phyloP scores from a whole-genome alignment of 2,329 filamentous ascomycete species.

The Clarireedia monteithiana region DNA sequence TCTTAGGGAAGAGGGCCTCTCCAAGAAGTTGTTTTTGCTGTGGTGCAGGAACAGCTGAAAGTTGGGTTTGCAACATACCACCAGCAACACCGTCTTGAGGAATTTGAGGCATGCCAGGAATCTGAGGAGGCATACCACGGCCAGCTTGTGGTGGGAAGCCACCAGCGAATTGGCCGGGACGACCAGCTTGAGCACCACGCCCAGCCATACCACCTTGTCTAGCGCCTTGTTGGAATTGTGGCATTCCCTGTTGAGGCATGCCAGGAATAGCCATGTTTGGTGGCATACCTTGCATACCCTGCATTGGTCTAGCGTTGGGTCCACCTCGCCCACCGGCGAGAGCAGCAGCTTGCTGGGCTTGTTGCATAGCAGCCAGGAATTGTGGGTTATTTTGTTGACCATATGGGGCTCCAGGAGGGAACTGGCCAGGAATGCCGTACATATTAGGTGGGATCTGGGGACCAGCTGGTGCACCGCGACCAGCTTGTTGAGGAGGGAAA shows the following conservation, averaged over 20 bases:
- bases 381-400: conserved; percentile 73
- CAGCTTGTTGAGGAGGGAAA: conserved; percentile 77
- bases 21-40: conserved; percentile 99
- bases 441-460: conserved; percentile 84
- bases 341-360: conserved; percentile 55
- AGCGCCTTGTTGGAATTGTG: conserved; percentile 42
- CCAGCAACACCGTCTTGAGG: conserved; percentile 25
- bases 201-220: conserved; percentile 37
- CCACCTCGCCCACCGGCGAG: conserved; percentile 36
- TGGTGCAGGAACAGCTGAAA: conserved; percentile 46
- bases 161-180: conserved; percentile 29
- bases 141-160: conserved; percentile 31
- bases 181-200: conserved; percentile 30
- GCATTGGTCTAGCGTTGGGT: conserved; percentile 47
- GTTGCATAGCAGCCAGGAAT: conserved; percentile 70
- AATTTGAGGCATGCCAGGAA: conserved; percentile 24
- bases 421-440: conserved; percentile 74
- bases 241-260: conserved; percentile 47
- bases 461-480: conserved; percentile 73
- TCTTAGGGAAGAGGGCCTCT: conserved; percentile 98
- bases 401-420: conserved; percentile 70
- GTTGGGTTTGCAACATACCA: conserved; percentile 48
- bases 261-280: conserved; percentile 55
- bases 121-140: conserved; percentile 30
- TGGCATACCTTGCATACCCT: conserved; percentile 63